A percentile compares a stretch with the other conserved stretches of the same genome.
These are phyloP conservation scores for Kwoniella europaea DNA, from an alignment of 768 basidiomycete genomes.

Conservation along the genomic window DNA sequence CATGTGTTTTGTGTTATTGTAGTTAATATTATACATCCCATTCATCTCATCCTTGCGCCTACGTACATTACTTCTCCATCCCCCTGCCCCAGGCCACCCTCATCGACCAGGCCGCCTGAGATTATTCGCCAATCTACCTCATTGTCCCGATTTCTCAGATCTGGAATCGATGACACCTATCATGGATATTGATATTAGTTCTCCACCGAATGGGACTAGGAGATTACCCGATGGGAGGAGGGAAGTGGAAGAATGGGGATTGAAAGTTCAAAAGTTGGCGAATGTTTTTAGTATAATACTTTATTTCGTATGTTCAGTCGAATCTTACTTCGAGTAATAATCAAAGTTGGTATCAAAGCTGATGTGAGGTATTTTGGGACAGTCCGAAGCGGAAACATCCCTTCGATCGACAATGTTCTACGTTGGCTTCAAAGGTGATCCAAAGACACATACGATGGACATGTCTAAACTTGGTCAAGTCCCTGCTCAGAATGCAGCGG, in stretches of 20 bases:
- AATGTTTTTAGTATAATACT: constrained; percentile 54
- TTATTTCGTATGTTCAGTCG: constrained; percentile 46
- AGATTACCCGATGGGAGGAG: constrained; percentile 45
- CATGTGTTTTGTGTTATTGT: too few species aligned
- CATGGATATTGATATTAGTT: constrained; percentile 51
- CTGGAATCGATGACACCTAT: constrained; percentile 48
- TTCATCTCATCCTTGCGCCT: constrained; percentile 55
- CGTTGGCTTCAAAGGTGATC: constrained; percentile 53
- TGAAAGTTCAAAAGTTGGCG: constrained; percentile 57
- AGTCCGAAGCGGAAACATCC: constrained; percentile 45
- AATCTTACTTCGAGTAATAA: not conserved
- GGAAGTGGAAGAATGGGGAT: constrained; percentile 56
- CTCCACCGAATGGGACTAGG: constrained; percentile 24
- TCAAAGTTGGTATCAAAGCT: not conserved
- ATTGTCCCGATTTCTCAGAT: constrained; percentile 55
- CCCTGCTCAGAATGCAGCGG: constrained; percentile 78
- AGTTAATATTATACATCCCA: constrained; percentile 57
- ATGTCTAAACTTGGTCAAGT: constrained; percentile 67
- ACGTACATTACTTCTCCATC: constrained; percentile 52
- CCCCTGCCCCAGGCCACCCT: constrained; percentile 52
- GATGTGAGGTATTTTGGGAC: not conserved
- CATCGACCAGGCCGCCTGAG: constrained; percentile 49
- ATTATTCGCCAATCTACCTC: constrained; percentile 50
- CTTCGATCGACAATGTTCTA: constrained; percentile 40
- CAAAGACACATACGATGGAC: constrained; percentile 47